A percentile compares a stretch with the other conserved stretches of the same genome.
Evolutionary conservation across 306 rosid genomes (phyloP).

Genomic region (Elaeagnus macrophylla): DNA sequence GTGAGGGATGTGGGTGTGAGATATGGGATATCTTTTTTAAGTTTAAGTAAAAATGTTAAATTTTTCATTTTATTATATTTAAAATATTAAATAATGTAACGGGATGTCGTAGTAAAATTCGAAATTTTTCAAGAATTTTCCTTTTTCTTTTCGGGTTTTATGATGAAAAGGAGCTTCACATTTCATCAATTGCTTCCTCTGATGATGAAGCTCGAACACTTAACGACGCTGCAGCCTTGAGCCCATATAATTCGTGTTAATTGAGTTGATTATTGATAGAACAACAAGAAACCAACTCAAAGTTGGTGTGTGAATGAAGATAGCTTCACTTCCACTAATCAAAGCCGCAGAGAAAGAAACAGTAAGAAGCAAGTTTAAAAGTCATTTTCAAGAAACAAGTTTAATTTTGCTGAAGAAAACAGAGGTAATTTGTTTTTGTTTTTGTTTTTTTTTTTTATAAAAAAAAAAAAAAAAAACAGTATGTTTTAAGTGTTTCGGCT

Average conservation of each 20-base stretch:
- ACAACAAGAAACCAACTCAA: slow-evolving; percentile 11
- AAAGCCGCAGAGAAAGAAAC: neutral
- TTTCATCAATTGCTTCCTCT: slow-evolving; percentile 35
- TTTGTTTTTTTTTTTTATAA: no score
- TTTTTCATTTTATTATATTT: no score
- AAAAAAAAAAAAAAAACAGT: neutral
- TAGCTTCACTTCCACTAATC: neutral
- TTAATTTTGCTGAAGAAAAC: neutral
- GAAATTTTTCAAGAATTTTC: no score
- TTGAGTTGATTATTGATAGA: slow-evolving; percentile 11
- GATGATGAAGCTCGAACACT: slow-evolving; percentile 39
- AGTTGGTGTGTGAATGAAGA: slow-evolving; percentile 3
- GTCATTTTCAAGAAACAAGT: neutral
- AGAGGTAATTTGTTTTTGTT: neutral
- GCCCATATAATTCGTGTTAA: slow-evolving; percentile 42
- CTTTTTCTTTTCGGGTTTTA: neutral
- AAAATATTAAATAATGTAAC: no score
- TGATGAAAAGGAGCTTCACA: slow-evolving; percentile 42
- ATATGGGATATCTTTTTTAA: no score
- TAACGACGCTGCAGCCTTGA: slow-evolving; percentile 29
- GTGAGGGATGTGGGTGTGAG: no score
- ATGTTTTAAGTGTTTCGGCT: neutral
- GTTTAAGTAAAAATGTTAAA: no score
- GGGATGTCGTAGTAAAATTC: no score
- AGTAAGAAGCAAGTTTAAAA: no score